Evolutionary conservation across 306 rosid species (phyloP), one percentile per base, ranked within the genome.

Genomic region (Begonia loranthoides): DNA sequence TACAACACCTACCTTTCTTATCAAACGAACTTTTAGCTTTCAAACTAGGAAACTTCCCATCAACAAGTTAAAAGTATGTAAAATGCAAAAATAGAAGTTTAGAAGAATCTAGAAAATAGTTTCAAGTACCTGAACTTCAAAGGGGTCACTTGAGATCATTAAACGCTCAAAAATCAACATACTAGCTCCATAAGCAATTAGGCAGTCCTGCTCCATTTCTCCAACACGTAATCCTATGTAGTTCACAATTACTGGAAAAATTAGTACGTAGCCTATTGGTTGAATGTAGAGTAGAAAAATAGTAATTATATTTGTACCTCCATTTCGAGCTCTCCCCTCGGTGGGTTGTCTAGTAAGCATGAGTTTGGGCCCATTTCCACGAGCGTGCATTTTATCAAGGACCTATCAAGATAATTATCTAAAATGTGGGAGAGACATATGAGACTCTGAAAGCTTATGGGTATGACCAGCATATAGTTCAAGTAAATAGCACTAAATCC

Each of bases 151-250:
- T 9, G 97, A 85, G 64, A 90, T 33, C 95, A 90, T 78, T 41
- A 90, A 80, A 59, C 92, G 87, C 74, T 90, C 97, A 61, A 54
- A 80, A 45, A 90, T 81, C 74, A 85, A 62, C 92, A 78, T 90
- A 66, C 97, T 90, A 60, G 97, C 95, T 44, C 97, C 95, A 76
- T 90, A 90, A 2, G 97, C 97, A 70, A 90, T 82, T 71, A 85
- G 68, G 64, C 94, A 79, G 82, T 90, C 94, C 0, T 94, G 94
- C 70, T 90, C 97, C 97, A 85, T 90, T 78, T 90, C 97, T 64
- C 97, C 95, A 11, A 85, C 92, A 5, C 97, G 94, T 14, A 90
- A 76, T 53, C 95, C 97, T 87, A 65, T 16, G 49, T 69, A 58
- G 64, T 12, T 13, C 40, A 58, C 17, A 63, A 56, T 46, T 55